A percentile compares a stretch with the other conserved stretches of the same genome.
phyloP scores from a whole-genome alignment of 257 asterid genomes.

The Penstemon davidsonii region DNA sequence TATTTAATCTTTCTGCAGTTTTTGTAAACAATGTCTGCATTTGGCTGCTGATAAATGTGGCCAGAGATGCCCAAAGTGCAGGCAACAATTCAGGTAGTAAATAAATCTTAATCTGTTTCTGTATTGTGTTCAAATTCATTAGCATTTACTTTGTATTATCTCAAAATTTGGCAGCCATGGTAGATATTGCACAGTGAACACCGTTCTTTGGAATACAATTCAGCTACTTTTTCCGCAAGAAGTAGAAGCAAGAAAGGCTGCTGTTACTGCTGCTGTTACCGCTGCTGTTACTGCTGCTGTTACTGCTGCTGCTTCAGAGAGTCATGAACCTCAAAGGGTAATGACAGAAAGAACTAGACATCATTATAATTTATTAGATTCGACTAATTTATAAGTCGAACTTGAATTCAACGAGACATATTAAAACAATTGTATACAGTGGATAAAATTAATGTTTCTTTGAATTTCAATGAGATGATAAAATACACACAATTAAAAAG shows the following conservation, averaged over 20 bases:
- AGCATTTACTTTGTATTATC: too few species aligned
- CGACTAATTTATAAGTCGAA: too few species aligned
- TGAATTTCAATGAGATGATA: too few species aligned
- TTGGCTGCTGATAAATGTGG: conserved; percentile 97
- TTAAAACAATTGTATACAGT: too few species aligned
- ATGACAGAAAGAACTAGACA: conserved; percentile 32
- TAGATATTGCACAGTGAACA: conserved; percentile 83
- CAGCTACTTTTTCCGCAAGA: conserved; percentile 88
- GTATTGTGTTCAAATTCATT: too few species aligned
- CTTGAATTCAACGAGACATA: too few species aligned
- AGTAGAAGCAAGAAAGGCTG: conserved; percentile 68
- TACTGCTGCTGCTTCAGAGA: conserved; percentile 17
- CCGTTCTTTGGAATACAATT: conserved; percentile 95
- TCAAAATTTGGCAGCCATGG: conserved; percentile 57
- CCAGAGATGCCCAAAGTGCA: conserved; percentile 93
- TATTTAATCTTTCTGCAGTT: conserved; percentile 38
- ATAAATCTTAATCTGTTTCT: too few species aligned
- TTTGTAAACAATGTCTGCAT: conserved; percentile 77
- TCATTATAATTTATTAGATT: too few species aligned
- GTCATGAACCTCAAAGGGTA: conserved; percentile 24
- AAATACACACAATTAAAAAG: too few species aligned
- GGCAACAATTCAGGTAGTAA: conserved; percentile 79
- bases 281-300: too few species aligned
- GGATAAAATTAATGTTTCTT: too few species aligned
- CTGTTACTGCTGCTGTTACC: not conserved